These are phyloP conservation scores for Heliosperma pusillum DNA, from an alignment of 148 eudicot genomes.

Conservation along the genomic window DNA sequence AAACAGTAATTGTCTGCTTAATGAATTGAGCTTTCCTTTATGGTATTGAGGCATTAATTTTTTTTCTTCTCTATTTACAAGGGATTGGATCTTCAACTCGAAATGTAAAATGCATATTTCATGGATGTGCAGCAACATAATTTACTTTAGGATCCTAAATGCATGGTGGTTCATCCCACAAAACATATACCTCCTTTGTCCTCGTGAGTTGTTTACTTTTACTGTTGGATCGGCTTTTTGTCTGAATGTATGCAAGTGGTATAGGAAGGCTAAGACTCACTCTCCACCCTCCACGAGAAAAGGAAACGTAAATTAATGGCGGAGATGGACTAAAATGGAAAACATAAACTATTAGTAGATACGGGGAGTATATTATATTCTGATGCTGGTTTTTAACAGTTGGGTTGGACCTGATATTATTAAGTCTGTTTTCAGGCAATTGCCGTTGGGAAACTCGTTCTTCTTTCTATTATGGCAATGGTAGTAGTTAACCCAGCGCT, in stretches of 20 bases:
- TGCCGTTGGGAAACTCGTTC: conserved; percentile 44
- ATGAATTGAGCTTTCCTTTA: background rate
- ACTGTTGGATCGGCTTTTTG: background rate
- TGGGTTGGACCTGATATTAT: background rate
- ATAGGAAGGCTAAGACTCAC: background rate
- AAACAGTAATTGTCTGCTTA: background rate
- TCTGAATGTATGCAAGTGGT: background rate
- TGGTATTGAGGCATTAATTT: background rate
- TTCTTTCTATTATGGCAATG: conserved; percentile 47
- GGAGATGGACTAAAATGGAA: background rate
- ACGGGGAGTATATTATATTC: background rate
- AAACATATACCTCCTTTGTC: background rate
- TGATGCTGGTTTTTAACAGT: background rate
- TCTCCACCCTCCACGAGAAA: background rate
- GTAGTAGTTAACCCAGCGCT: conserved; percentile 43
- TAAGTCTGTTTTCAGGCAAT: conserved; percentile 44
- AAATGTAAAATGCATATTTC: background rate
- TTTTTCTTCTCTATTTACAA: background rate
- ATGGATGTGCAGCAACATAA: background rate
- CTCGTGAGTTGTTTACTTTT: background rate
- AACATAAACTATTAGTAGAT: background rate
- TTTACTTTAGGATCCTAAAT: background rate
- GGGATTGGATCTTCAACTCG: background rate
- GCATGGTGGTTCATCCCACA: background rate
- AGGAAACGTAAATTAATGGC: background rate